A percentile compares a stretch with the other conserved stretches of the same genome.
Conservation (phyloP, 2,329 filamentous ascomycete genomes). For the Cyphellophora attinorum region DNA sequence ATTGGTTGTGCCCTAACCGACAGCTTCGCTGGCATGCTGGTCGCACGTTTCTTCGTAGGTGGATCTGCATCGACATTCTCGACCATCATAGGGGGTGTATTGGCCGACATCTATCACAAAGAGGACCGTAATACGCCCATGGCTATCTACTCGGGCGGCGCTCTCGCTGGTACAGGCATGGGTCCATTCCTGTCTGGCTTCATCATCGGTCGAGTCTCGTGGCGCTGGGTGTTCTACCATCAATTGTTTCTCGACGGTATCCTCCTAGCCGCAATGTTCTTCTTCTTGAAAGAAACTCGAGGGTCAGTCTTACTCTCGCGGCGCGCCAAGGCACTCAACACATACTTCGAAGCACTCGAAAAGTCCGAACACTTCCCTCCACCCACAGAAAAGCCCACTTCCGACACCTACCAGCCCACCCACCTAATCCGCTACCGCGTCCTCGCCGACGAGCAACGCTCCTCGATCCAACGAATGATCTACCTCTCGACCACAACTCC, state of each 20-base stretch:
- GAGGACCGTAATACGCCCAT: conserved; percentile 78
- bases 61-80: conserved; percentile 64
- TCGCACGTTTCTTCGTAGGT: conserved; percentile 63
- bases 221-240: conserved; percentile 86
- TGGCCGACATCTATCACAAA: conserved; percentile 75
- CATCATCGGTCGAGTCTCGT: conserved; percentile 57
- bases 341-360: conserved; percentile 61
- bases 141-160: conserved; percentile 74
- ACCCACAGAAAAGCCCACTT: conserved; percentile 54
- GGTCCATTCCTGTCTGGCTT: conserved; percentile 65
- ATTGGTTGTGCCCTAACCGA: conserved; percentile 63
- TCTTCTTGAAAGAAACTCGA: conserved; percentile 73
- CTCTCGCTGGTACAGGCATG: conserved; percentile 67
- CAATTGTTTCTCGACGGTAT: conserved; percentile 62
- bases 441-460: neutral
- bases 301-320: conserved; percentile 69
- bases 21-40: conserved; percentile 61
- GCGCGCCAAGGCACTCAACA: conserved; percentile 65
- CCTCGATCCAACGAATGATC: conserved; percentile 21
- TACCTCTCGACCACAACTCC: conserved; percentile 16
- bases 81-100: conserved; percentile 85
- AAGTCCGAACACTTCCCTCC: neutral
- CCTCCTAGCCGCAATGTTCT: conserved; percentile 53
- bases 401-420: neutral
- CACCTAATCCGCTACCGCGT: neutral